Evolutionary conservation across 2,329 filamentous ascomycete genomes (phyloP).

Genomic region (Fusarium dlaminii): DNA sequence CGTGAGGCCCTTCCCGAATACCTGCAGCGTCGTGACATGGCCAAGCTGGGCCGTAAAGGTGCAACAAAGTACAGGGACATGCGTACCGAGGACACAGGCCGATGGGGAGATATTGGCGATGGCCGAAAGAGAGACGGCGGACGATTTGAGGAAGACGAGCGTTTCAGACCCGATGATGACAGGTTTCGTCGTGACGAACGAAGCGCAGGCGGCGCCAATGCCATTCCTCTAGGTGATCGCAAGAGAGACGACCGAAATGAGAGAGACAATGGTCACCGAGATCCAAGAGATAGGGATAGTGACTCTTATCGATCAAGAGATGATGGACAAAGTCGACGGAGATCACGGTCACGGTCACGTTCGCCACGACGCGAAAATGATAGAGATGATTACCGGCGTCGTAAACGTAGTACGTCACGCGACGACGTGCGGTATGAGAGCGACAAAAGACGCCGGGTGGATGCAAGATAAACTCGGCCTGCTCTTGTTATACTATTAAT

Average conservation of each 20-base stretch:
- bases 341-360: conserved; percentile 57
- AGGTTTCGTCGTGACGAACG: conserved; percentile 54
- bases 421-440: conserved; percentile 63
- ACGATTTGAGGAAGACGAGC: conserved; percentile 64
- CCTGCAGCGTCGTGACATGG: conserved; percentile 92
- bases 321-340: conserved; percentile 26
- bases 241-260: conserved; percentile 47
- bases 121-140: conserved; percentile 49
- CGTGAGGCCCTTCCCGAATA: conserved; percentile 88
- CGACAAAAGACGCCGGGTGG: conserved; percentile 69
- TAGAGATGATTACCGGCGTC: conserved; percentile 57
- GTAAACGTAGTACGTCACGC: conserved; percentile 67
- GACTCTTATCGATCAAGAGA: conserved; percentile 37
- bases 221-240: conserved; percentile 67
- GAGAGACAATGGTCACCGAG: conserved; percentile 22
- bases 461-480: conserved; percentile 47
- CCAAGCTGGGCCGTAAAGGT: conserved; percentile 91
- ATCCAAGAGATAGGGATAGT: conserved; percentile 35
- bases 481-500: conserved; percentile 37
- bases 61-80: conserved; percentile 91
- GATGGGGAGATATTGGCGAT: conserved; percentile 77
- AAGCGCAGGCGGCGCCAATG: conserved; percentile 72
- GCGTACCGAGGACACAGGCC: conserved; percentile 87
- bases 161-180: conserved; percentile 73
- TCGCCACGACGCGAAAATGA: conserved; percentile 60